Conservation (phyloP, 176 grass and related monocot species). For the Aegilops tauschii region DNA sequence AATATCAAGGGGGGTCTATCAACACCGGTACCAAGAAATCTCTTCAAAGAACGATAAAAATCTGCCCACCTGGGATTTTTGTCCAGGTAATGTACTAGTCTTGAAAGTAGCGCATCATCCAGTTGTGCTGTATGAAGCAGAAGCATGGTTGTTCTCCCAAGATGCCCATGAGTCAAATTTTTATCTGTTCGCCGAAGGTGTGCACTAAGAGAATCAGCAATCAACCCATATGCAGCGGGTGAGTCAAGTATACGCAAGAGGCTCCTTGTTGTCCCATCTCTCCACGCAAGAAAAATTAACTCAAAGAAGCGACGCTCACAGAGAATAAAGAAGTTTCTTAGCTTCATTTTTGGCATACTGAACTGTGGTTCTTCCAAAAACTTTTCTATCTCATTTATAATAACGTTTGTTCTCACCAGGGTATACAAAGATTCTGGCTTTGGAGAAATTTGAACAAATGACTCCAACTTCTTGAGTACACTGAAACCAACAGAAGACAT, state of each 20-base stretch:
- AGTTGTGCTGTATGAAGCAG: constrained; percentile 42
- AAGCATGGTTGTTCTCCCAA: constrained; percentile 47
- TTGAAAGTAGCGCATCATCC: constrained; percentile 15
- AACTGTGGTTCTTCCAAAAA: constrained; percentile 37
- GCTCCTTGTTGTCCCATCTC: constrained; percentile 11
- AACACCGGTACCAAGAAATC: constrained; percentile 38
- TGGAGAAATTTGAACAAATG: constrained; percentile 32
- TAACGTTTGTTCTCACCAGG: constrained; percentile 15
- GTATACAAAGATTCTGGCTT: neutral
- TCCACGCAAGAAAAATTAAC: constrained; percentile 36
- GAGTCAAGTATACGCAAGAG: constrained; percentile 39
- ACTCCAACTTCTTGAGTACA: constrained; percentile 49
- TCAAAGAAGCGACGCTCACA: constrained; percentile 25
- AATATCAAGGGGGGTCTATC: constrained; percentile 23
- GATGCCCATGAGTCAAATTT: constrained; percentile 50
- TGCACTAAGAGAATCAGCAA: constrained; percentile 37
- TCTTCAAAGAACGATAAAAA: constrained; percentile 43
- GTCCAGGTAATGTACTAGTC: constrained; percentile 21
- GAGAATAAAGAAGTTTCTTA: neutral
- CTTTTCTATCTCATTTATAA: constrained; percentile 38
- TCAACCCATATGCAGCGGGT: constrained; percentile 25
- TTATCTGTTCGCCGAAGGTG: neutral
- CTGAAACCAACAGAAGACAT: constrained; percentile 45
- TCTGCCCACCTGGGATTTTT: constrained; percentile 33
- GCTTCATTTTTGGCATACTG: neutral